A percentile compares a stretch with the other conserved stretches of the same genome.
Conservation (phyloP, 495 filamentous ascomycete species). For the Xylaria bambusicola region DNA sequence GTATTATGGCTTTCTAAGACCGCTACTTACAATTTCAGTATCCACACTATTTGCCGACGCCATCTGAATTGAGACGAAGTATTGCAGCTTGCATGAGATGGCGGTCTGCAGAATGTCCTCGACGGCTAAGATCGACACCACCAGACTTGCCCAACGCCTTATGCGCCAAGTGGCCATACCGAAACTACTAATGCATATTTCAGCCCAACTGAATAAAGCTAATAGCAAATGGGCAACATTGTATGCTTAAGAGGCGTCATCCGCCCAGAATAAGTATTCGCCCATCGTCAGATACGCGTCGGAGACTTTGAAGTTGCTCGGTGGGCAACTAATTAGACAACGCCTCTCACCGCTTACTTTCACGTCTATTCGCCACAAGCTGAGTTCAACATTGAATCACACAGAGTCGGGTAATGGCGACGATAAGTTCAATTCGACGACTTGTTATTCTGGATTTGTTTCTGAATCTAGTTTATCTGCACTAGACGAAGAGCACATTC, state of each 20-base stretch:
- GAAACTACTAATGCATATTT: not conserved
- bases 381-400: not conserved
- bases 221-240: not conserved
- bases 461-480: not conserved
- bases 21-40: too few relatives aligned
- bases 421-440: not conserved
- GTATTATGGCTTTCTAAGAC: too few relatives aligned
- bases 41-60: too few relatives aligned
- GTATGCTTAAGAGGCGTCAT: too few relatives aligned
- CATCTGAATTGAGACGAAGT: too few relatives aligned
- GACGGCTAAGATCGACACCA: not conserved
- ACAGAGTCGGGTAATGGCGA: not conserved
- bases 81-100: too few relatives aligned
- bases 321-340: too few relatives aligned
- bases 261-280: too few relatives aligned
- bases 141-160: not conserved
- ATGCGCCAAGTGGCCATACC: not conserved
- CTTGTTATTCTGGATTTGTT: not conserved
- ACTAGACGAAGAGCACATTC: constrained; percentile 29
- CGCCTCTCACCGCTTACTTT: too few relatives aligned
- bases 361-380: too few relatives aligned
- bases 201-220: not conserved
- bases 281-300: too few relatives aligned
- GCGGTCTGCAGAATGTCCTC: not conserved
- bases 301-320: too few relatives aligned